Evolutionary conservation across 2,329 filamentous ascomycete genomes (phyloP).

Genomic region (Alternaria brassicae): DNA sequence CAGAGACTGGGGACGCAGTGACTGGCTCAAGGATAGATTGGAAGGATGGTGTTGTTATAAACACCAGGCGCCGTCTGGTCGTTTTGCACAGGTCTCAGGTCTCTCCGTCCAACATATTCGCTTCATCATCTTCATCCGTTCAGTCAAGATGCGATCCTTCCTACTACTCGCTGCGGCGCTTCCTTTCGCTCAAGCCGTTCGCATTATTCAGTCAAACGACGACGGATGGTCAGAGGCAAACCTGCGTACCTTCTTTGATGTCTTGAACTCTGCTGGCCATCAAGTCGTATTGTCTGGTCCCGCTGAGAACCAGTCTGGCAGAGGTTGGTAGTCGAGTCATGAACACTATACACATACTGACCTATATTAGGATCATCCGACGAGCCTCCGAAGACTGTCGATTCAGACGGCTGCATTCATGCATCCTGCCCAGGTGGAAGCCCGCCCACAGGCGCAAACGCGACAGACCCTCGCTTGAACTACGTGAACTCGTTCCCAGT

Average conservation of each 20-base stretch:
- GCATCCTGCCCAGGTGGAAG: constrained; percentile 66
- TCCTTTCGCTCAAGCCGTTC: constrained; percentile 38
- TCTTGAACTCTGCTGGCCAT: constrained; percentile 63
- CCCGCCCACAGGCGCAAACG: constrained; percentile 64
- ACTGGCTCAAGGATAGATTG: not conserved
- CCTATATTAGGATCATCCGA: constrained; percentile 60
- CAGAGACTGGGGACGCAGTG: not conserved
- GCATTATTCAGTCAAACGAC: constrained; percentile 69
- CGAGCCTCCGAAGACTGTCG: constrained; percentile 57
- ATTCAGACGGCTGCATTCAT: constrained; percentile 62
- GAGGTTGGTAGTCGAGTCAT: constrained; percentile 51
- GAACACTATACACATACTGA: constrained; percentile 9
- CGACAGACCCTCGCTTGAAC: constrained; percentile 65
- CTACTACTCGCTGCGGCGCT: constrained; percentile 35
- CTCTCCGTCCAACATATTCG: constrained; percentile 6
- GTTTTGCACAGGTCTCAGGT: not conserved
- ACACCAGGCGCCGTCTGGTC: not conserved
- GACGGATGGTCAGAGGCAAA: constrained; percentile 78
- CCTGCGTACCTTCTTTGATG: constrained; percentile 65
- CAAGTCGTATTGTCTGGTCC: constrained; percentile 70
- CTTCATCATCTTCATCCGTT: constrained; percentile 46
- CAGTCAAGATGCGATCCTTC: constrained; percentile 34
- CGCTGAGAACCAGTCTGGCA: constrained; percentile 70
- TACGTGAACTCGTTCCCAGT: constrained; percentile 75
- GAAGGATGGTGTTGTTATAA: constrained; percentile 18